Conservation (phyloP, 106 monocot species). For the Dioscorea alata region DNA sequence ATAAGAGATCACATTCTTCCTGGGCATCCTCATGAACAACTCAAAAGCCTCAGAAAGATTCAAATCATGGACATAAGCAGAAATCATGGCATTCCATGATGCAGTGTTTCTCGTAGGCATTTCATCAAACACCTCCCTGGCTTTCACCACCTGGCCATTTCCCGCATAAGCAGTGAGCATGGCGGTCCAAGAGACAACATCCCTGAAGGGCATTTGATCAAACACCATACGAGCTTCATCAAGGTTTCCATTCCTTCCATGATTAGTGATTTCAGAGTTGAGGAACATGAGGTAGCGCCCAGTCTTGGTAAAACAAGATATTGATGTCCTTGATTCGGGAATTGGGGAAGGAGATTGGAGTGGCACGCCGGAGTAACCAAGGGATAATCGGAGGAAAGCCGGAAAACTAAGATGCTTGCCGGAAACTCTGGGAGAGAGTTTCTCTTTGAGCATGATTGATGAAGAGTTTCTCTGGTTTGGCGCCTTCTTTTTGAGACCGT, state of each 20-base stretch:
- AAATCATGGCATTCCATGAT: slow-evolving; percentile 75
- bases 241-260: slow-evolving; percentile 6
- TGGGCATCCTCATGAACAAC: slow-evolving; percentile 37
- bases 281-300: not conserved
- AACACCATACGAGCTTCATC: slow-evolving; percentile 16
- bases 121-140: slow-evolving; percentile 51
- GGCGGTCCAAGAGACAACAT: slow-evolving; percentile 77
- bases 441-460: not conserved
- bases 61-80: slow-evolving; percentile 30
- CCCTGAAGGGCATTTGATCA: slow-evolving; percentile 37
- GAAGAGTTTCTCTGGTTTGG: no score
- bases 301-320: not conserved
- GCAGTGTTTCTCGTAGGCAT: slow-evolving; percentile 55
- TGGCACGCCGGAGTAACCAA: not conserved
- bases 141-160: slow-evolving; percentile 22
- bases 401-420: not conserved
- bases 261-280: slow-evolving; percentile 6
- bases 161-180: slow-evolving; percentile 53
- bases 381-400: no score
- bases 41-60: slow-evolving; percentile 30
- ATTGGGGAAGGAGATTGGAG: not conserved
- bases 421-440: not conserved
- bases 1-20: slow-evolving; percentile 35
- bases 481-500: no score
- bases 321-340: not conserved